Conservation (phyloP, 164 flowering plant genomes). For the Liquidambar formosana region DNA sequence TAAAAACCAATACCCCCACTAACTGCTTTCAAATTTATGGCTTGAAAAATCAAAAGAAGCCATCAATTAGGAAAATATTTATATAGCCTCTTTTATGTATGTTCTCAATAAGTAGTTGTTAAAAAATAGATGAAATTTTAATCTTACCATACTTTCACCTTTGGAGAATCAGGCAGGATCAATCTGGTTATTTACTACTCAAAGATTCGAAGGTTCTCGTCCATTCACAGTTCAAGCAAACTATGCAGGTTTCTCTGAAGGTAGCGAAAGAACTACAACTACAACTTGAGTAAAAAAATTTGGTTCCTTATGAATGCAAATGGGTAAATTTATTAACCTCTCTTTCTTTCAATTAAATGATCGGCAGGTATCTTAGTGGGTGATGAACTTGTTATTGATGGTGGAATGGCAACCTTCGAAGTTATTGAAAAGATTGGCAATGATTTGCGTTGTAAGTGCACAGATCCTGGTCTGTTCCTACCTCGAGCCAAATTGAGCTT, state of each 20-base stretch:
- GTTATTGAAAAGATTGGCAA: slow-evolving; percentile 77
- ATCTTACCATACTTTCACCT: neutral
- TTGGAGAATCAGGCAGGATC: slow-evolving; percentile 58
- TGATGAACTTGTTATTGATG: slow-evolving; percentile 86
- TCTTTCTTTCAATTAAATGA: slow-evolving; percentile 1
- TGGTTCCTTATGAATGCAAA: neutral
- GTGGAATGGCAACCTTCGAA: slow-evolving; percentile 90
- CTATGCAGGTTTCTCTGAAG: slow-evolving; percentile 85
- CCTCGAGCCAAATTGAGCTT: slow-evolving; percentile 92
- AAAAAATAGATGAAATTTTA: neutral
- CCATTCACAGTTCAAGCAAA: slow-evolving; percentile 75
- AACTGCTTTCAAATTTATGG: too few relatives aligned
- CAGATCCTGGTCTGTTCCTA: slow-evolving; percentile 74
- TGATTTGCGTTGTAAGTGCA: slow-evolving; percentile 73
- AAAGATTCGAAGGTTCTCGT: slow-evolving; percentile 55
- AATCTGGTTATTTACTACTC: slow-evolving; percentile 68
- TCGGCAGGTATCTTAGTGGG: slow-evolving; percentile 66
- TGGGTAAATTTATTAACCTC: too few relatives aligned
- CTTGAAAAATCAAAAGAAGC: too few relatives aligned
- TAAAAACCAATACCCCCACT: neutral
- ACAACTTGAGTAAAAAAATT: neutral
- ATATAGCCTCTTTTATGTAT: too few relatives aligned
- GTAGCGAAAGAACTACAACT: slow-evolving; percentile 26
- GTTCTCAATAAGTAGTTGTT: neutral
- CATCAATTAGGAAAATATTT: too few relatives aligned